Evolutionary conservation across 768 basidiomycete genomes (phyloP).

Genomic region (Auriscalpium microsporum): DNA sequence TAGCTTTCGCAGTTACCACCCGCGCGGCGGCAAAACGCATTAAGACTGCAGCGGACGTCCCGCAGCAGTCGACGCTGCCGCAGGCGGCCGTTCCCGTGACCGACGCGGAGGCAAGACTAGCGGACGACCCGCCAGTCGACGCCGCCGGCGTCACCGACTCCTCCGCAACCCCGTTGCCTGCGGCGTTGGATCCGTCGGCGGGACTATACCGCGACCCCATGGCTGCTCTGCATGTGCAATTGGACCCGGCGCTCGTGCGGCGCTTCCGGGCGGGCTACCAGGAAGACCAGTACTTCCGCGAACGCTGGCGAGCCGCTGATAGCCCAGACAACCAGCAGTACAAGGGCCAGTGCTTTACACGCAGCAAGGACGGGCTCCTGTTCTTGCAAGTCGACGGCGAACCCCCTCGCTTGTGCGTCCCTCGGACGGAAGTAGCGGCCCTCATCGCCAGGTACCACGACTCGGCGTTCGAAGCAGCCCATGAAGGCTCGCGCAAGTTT

Average conservation of each 20-base stretch:
- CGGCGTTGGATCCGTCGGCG: no score
- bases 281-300: not conserved
- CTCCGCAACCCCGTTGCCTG: no score
- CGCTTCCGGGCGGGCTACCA: not conserved
- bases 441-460: not conserved
- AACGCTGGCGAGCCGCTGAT: not conserved
- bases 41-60: no score
- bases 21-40: not conserved
- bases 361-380: not conserved
- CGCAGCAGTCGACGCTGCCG: no score
- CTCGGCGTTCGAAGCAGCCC: not conserved
- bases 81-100: no score
- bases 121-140: no score
- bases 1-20: not conserved
- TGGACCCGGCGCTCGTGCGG: not conserved
- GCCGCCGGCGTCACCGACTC: no score
- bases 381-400: not conserved
- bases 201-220: no score
- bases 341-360: not conserved
- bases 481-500: not conserved
- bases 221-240: not conserved
- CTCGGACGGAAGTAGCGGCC: not conserved
- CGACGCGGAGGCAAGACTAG: no score
- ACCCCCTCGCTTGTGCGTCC: not conserved
- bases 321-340: not conserved